Evolutionary conservation across 2,329 filamentous ascomycete species (phyloP).

Genomic region (Monosporascus ibericus): DNA sequence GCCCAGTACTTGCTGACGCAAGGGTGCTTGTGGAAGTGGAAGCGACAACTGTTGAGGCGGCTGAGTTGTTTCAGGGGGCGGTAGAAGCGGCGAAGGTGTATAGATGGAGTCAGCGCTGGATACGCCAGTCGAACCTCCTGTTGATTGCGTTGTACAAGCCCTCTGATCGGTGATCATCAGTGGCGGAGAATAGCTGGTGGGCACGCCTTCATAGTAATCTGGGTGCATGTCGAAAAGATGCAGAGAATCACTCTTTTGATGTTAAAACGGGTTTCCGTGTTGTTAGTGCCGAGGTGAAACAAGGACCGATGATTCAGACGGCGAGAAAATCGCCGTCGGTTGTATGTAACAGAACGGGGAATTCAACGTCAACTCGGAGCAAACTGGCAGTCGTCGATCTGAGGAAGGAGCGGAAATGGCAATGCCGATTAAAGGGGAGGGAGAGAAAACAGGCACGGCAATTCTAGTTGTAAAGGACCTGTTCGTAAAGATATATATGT

Average conservation of each 20-base stretch:
- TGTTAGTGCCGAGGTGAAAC: not conserved
- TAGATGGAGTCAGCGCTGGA: constrained; percentile 7
- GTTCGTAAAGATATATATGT: too few relatives aligned
- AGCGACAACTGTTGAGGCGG: constrained; percentile 6
- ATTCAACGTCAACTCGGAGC: not conserved
- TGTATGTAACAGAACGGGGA: not conserved
- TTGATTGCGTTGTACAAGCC: constrained; percentile 19
- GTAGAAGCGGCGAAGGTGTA: constrained; percentile 12
- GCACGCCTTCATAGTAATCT: constrained; percentile 15
- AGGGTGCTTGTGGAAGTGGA: not conserved
- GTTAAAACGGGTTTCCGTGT: not conserved
- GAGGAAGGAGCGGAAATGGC: too few relatives aligned
- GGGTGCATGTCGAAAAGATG: constrained; percentile 14
- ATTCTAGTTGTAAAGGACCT: too few relatives aligned
- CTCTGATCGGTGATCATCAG: constrained; percentile 5
- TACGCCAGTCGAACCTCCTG: constrained; percentile 6
- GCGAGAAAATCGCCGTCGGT: not conserved
- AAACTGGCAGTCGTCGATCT: too few relatives aligned
- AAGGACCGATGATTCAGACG: not conserved
- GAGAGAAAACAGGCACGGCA: too few relatives aligned
- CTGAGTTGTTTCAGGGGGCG: constrained; percentile 11
- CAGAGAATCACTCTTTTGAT: not conserved
- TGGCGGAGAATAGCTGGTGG: constrained; percentile 13
- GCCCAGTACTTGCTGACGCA: constrained; percentile 1
- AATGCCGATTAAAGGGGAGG: not conserved